These are phyloP conservation scores for Triticum urartu DNA, from an alignment of 176 grass and related monocot genomes.

Conservation along the genomic window DNA sequence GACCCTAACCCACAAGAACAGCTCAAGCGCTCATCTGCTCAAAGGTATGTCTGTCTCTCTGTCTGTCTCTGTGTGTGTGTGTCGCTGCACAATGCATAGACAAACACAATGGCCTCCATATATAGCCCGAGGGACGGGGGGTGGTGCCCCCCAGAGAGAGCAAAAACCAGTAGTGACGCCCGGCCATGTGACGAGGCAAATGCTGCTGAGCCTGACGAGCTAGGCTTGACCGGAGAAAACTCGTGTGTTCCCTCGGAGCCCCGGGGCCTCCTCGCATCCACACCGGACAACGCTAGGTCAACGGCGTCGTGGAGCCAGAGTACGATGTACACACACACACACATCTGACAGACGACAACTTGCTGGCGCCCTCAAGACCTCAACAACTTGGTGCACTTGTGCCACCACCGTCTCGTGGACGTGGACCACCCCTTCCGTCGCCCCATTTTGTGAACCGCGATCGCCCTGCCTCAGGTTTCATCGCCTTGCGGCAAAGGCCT, in stretches of 20 bases:
- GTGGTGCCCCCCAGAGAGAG: neutral
- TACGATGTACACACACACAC: neutral
- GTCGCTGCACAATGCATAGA: neutral
- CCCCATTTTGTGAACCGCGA: neutral
- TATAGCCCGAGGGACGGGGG: slow-evolving; percentile 2
- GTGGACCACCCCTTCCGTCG: neutral
- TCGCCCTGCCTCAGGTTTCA: neutral
- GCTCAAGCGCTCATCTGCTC: neutral
- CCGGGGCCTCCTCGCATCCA: neutral
- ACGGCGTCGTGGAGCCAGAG: neutral
- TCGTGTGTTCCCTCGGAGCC: slow-evolving; percentile 30
- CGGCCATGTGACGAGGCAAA: neutral
- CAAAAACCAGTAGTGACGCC: neutral
- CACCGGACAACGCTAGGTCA: slow-evolving; percentile 9
- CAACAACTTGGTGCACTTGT: neutral
- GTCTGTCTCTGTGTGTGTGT: rapidly evolving
- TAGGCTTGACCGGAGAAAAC: slow-evolving; percentile 11
- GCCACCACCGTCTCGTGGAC: neutral
- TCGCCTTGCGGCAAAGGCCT: neutral
- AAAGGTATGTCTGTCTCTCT: neutral
- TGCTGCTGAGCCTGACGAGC: neutral
- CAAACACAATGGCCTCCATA: neutral
- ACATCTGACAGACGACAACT: neutral
- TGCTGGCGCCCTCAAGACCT: neutral
- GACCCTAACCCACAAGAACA: slow-evolving; percentile 17